Conservation (phyloP, 371 early-diverging fungal genomes). For the Rhizomucor pusillus region DNA sequence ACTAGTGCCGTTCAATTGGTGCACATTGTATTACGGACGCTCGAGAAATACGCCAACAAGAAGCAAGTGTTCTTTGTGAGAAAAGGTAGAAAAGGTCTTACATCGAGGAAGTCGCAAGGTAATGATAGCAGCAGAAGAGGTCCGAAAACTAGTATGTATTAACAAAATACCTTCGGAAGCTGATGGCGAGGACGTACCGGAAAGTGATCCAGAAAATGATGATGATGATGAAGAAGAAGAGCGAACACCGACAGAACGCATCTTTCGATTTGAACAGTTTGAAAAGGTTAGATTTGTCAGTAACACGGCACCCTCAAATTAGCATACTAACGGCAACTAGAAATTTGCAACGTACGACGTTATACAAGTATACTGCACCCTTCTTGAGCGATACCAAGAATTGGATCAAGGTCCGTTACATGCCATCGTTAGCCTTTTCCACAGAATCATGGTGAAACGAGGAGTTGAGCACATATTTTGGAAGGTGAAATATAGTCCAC, state of each 20-base stretch:
- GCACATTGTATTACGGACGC: slow-evolving; percentile 59
- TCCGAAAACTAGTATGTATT: background rate
- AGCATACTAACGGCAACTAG: slow-evolving; percentile 23
- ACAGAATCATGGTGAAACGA: slow-evolving; percentile 67
- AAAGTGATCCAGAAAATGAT: slow-evolving; percentile 25
- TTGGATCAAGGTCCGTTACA: slow-evolving; percentile 49
- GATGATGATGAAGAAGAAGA: slow-evolving; percentile 28
- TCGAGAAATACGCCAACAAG: slow-evolving; percentile 58
- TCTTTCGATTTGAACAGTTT: slow-evolving; percentile 56
- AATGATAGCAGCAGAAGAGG: background rate
- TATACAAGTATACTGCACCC: slow-evolving; percentile 50
- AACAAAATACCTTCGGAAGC: background rate
- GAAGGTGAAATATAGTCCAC: slow-evolving; percentile 33
- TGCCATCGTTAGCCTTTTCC: slow-evolving; percentile 59
- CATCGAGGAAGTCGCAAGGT: slow-evolving; percentile 12
- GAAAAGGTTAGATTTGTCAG: slow-evolving; percentile 46
- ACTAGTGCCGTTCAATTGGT: slow-evolving; percentile 51
- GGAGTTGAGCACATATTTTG: slow-evolving; percentile 57
- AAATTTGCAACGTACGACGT: slow-evolving; percentile 51
- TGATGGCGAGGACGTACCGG: slow-evolving; percentile 4
- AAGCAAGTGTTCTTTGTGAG: slow-evolving; percentile 52
- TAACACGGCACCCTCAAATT: background rate
- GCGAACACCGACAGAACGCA: slow-evolving; percentile 42
- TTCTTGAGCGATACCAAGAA: slow-evolving; percentile 47
- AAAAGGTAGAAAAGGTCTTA: slow-evolving; percentile 24